Evolutionary conservation across 192 early-diverging fungal genomes (phyloP).

Genomic region (Umbelopsis sp.): DNA sequence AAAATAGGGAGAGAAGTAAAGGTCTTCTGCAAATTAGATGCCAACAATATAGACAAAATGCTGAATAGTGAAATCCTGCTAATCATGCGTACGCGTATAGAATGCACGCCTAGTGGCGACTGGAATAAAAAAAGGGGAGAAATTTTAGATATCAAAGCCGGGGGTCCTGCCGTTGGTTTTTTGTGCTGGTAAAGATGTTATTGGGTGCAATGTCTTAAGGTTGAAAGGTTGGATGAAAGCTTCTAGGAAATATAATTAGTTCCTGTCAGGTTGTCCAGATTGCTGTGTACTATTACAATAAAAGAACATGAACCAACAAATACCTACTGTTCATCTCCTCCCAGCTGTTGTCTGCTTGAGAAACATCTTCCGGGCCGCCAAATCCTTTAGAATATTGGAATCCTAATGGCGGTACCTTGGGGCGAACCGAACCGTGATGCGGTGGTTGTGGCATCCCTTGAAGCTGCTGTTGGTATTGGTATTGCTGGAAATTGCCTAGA

Average conservation of each 20-base stretch:
- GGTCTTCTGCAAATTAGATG: too few relatives aligned
- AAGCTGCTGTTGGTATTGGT: conserved; percentile 15
- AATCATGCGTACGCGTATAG: too few relatives aligned
- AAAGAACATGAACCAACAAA: conserved; percentile 5
- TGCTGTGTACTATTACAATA: neutral
- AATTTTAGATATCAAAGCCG: conserved; percentile 19
- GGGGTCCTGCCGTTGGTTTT: conserved; percentile 1
- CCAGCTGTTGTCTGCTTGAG: conserved; percentile 15
- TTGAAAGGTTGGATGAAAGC: conserved; percentile 15
- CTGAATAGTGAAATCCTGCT: too few relatives aligned
- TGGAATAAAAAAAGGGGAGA: conserved; percentile 3
- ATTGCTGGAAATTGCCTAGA: conserved; percentile 6
- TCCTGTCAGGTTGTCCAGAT: too few relatives aligned
- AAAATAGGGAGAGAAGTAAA: neutral
- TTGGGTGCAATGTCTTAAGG: conserved; percentile 2
- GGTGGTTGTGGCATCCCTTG: conserved; percentile 1
- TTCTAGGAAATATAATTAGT: neutral
- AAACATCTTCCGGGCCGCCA: conserved; percentile 1
- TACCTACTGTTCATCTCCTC: conserved; percentile 22
- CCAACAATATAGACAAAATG: too few relatives aligned
- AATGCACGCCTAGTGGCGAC: neutral
- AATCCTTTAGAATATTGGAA: conserved; percentile 12
- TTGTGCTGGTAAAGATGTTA: conserved; percentile 5
- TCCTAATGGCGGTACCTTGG: conserved; percentile 4
- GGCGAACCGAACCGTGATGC: neutral